phyloP scores from a whole-genome alignment of 257 asterid genomes.

The Cinchona pubescens region DNA sequence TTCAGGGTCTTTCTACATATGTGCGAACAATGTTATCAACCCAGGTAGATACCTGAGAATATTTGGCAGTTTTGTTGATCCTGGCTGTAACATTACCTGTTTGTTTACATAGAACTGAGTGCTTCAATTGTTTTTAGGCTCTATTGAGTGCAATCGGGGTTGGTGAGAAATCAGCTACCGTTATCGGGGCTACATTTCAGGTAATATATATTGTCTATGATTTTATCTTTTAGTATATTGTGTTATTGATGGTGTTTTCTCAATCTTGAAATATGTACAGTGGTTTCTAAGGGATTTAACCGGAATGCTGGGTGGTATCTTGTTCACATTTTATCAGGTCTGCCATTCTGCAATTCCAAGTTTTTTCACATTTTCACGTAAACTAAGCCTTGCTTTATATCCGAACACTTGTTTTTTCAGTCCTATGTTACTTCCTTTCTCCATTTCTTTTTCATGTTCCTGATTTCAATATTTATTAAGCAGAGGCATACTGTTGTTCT shows the following conservation, averaged over 20 bases:
- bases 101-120: background rate
- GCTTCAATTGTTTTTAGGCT: conserved; percentile 50
- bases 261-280: conserved; percentile 38
- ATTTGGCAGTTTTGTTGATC: conserved; percentile 5
- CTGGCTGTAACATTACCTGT: conserved; percentile 12
- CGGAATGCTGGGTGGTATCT: conserved; percentile 92
- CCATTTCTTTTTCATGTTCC: no score
- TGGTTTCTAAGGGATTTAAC: conserved; percentile 97
- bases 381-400: no score
- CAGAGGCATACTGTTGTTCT: background rate
- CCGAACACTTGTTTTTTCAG: no score
- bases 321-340: conserved; percentile 94
- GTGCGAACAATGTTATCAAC: conserved; percentile 93
- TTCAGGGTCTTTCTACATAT: conserved; percentile 94
- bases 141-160: conserved; percentile 96
- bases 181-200: conserved; percentile 95
- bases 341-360: conserved; percentile 7
- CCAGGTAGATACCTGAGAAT: conserved; percentile 45
- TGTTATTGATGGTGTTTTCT: conserved; percentile 4
- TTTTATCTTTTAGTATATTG: background rate
- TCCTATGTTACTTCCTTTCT: no score
- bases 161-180: conserved; percentile 96
- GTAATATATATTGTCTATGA: conserved; percentile 24
- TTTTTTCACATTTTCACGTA: no score
- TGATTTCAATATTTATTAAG: no score